These are phyloP conservation scores for Exidia glandulosa DNA, from an alignment of 768 basidiomycete genomes.

Conservation along the genomic window DNA sequence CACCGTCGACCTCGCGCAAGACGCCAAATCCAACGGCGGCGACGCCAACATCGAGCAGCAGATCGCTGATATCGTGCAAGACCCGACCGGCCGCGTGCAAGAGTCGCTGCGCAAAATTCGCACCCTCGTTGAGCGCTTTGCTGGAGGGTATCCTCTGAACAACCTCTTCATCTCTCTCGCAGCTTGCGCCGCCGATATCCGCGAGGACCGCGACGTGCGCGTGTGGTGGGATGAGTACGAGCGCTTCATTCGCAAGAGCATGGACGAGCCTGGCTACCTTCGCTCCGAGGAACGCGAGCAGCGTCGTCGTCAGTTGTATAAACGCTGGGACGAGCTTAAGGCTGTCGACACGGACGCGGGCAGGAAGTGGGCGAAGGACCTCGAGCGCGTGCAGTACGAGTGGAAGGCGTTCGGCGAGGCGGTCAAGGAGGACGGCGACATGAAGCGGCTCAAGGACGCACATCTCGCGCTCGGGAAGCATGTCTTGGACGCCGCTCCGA, in stretches of 20 bases:
- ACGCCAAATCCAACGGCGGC: constrained; percentile 21
- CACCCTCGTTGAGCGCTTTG: constrained; percentile 41
- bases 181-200: constrained; percentile 35
- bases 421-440: constrained; percentile 37
- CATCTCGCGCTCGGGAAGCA: constrained; percentile 38
- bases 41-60: constrained; percentile 17
- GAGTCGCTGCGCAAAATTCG: constrained; percentile 34
- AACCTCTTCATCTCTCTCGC: constrained; percentile 33
- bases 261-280: constrained; percentile 42
- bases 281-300: constrained; percentile 34
- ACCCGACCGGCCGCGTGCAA: constrained; percentile 54
- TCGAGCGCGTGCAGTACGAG: constrained; percentile 36
- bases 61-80: constrained; percentile 46
- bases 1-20: constrained; percentile 38
- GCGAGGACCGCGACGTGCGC: constrained; percentile 42
- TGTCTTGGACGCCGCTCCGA: constrained; percentile 32
- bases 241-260: constrained; percentile 29
- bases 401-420: constrained; percentile 33
- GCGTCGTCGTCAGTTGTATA: constrained; percentile 33
- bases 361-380: constrained; percentile 40
- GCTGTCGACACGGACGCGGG: constrained; percentile 32
- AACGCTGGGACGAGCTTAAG: constrained; percentile 40
- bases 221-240: constrained; percentile 47
- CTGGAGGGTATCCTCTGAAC: constrained; percentile 38
- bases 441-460: constrained; percentile 35